Percentiles rank a stretch among this genome's conserved stretches.
phyloP scores from a whole-genome alignment of 202 grass and related monocot genomes.

The Setaria viridis region DNA sequence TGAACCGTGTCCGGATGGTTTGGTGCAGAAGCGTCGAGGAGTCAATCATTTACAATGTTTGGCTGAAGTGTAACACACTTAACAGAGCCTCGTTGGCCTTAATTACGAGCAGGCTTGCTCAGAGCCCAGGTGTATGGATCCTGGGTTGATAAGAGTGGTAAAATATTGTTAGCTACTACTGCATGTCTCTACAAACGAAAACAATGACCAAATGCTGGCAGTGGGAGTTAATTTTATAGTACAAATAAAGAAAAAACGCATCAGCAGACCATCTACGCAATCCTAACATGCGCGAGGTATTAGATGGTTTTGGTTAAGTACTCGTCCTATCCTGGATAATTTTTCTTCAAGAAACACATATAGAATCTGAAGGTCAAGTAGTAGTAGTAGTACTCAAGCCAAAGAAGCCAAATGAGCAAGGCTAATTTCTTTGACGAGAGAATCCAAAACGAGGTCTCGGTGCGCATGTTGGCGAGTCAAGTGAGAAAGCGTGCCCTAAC shows the following conservation, averaged over 20 bases:
- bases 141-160: not conserved
- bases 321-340: not conserved
- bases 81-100: not conserved
- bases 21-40: not conserved
- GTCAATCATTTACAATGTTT: not conserved
- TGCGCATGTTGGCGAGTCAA: not conserved
- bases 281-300: not conserved
- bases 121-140: not conserved
- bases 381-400: not conserved
- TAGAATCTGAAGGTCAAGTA: not conserved
- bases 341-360: not conserved
- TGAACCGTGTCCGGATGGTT: not conserved
- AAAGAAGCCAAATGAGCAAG: not conserved
- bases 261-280: not conserved
- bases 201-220: not conserved
- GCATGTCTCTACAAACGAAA: too few relatives aligned
- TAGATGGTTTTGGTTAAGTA: not conserved
- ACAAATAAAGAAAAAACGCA: not conserved
- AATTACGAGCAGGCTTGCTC: not conserved
- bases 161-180: not conserved
- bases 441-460: not conserved
- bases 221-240: not conserved
- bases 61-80: not conserved
- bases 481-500: conserved; percentile 22
- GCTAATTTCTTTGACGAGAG: not conserved